phyloP scores from a whole-genome alignment of 108 stramenopile genomes.

The Nitzschia putrida region DNA sequence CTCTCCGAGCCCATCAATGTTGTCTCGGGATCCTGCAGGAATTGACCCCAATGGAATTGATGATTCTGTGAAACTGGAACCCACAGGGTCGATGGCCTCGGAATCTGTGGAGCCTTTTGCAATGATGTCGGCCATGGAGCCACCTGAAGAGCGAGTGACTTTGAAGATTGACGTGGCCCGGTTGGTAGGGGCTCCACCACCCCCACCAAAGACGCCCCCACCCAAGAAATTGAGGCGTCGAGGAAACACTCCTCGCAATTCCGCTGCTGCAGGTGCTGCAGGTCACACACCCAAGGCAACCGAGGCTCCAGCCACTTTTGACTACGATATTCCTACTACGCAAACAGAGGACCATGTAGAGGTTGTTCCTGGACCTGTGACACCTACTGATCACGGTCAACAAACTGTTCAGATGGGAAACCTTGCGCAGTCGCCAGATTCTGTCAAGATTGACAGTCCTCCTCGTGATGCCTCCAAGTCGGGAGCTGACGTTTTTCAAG shows the following conservation, averaged over 20 bases:
- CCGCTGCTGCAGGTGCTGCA: not conserved
- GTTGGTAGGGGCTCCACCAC: constrained; percentile 36
- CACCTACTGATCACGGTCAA: constrained; percentile 1
- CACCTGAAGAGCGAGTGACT: not conserved
- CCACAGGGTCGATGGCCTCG: constrained; percentile 14
- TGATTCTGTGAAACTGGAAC: constrained; percentile 20
- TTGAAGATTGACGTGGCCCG: constrained; percentile 18
- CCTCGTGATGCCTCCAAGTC: not conserved
- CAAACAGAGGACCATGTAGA: not conserved
- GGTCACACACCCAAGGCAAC: constrained; percentile 8
- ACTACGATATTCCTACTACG: not conserved
- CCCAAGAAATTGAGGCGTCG: constrained; percentile 25
- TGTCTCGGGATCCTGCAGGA: constrained; percentile 37
- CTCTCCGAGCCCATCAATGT: constrained; percentile 15
- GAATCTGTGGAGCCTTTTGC: not conserved
- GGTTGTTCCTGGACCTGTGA: not conserved
- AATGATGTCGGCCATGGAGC: not conserved
- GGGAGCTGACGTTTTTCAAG: constrained; percentile 17
- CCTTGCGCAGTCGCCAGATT: constrained; percentile 1
- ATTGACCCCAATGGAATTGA: constrained; percentile 15
- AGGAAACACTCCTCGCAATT: not conserved
- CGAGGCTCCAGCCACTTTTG: constrained; percentile 2
- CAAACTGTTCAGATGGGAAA: constrained; percentile 1
- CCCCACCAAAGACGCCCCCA: constrained; percentile 31
- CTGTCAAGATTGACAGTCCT: constrained; percentile 8